phyloP scores from a whole-genome alignment of 2,329 filamentous ascomycete species.

The Graphilbum fragrans region DNA sequence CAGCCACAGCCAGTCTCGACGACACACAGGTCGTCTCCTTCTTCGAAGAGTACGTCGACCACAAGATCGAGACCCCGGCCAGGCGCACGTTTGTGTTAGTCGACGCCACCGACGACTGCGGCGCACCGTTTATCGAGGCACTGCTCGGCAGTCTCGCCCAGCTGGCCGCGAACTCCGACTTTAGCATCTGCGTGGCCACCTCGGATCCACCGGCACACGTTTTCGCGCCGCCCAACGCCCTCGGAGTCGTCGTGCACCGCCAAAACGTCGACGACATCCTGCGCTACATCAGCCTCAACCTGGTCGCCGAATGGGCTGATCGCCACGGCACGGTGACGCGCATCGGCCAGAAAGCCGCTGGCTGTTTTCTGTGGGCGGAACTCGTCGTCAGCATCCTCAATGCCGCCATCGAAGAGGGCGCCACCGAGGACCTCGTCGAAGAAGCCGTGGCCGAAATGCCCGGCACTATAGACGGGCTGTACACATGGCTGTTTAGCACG shows the following conservation, averaged over 20 bases:
- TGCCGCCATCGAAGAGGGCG: conserved; percentile 20
- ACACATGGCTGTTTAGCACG: conserved; percentile 21
- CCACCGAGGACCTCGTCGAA: conserved; percentile 19
- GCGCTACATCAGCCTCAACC: conserved; percentile 17
- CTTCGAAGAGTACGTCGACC: conserved; percentile 19
- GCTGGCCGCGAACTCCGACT: conserved; percentile 18
- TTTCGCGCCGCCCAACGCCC: conserved; percentile 12
- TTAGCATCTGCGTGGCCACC: conserved; percentile 20
- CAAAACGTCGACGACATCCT: conserved; percentile 20
- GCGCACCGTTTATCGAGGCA: conserved; percentile 14
- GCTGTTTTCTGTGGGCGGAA: conserved; percentile 22
- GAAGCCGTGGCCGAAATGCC: conserved; percentile 19
- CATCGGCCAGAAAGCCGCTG: conserved; percentile 16
- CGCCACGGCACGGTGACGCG: conserved; percentile 15
- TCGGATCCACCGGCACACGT: conserved; percentile 12
- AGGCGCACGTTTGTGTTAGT: conserved; percentile 20
- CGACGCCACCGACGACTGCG: conserved; percentile 16
- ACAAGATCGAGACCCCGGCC: conserved; percentile 13
- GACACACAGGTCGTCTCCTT: conserved; percentile 18
- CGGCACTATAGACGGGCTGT: conserved; percentile 18
- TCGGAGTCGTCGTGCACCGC: conserved; percentile 17
- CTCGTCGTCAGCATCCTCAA: conserved; percentile 24
- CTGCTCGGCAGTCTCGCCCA: conserved; percentile 15
- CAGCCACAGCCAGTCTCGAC: conserved; percentile 9
- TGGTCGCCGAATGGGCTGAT: conserved; percentile 20